These are phyloP conservation scores for Xylaria sp. DNA, from an alignment of 2,329 filamentous ascomycete species.

Conservation along the genomic window DNA sequence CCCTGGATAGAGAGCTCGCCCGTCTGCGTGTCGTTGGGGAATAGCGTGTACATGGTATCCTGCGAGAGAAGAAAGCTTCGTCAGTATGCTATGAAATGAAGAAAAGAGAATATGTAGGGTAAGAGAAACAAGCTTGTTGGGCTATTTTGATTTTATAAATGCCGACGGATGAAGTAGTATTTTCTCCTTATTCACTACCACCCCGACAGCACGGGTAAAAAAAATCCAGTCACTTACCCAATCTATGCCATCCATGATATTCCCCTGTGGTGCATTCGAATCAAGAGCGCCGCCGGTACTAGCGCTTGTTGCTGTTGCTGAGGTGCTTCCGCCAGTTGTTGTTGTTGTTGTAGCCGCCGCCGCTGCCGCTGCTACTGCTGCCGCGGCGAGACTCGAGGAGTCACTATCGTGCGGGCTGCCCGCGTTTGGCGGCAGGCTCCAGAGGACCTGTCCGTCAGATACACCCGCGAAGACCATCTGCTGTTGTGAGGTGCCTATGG, in stretches of 20 bases:
- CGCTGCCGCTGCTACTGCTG: constrained; percentile 26
- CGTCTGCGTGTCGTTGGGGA: constrained; percentile 54
- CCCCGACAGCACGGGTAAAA: not conserved
- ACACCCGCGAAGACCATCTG: constrained; percentile 59
- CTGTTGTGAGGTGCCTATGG: constrained; percentile 27
- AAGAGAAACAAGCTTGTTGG: not conserved
- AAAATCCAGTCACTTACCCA: constrained; percentile 64
- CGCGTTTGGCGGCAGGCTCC: constrained; percentile 55
- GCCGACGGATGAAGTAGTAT: not conserved
- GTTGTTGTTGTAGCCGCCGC: not conserved
- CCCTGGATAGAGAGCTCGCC: constrained; percentile 54
- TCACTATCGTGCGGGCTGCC: constrained; percentile 59
- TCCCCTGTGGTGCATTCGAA: constrained; percentile 41
- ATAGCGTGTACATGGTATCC: constrained; percentile 54
- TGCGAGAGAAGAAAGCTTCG: constrained; percentile 29
- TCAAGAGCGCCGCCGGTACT: constrained; percentile 7
- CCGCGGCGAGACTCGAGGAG: constrained; percentile 48
- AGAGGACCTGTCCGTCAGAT: constrained; percentile 60
- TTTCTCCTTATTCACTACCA: not conserved
- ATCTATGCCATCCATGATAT: constrained; percentile 67
- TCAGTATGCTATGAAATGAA: constrained; percentile 13
- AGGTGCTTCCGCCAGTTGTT: not conserved
- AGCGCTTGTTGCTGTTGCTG: constrained; percentile 8
- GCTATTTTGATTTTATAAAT: not conserved
- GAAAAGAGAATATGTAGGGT: not conserved